These are phyloP conservation scores for Aspergillus ibericus DNA, from an alignment of 2,329 filamentous ascomycete species.

Conservation along the genomic window DNA sequence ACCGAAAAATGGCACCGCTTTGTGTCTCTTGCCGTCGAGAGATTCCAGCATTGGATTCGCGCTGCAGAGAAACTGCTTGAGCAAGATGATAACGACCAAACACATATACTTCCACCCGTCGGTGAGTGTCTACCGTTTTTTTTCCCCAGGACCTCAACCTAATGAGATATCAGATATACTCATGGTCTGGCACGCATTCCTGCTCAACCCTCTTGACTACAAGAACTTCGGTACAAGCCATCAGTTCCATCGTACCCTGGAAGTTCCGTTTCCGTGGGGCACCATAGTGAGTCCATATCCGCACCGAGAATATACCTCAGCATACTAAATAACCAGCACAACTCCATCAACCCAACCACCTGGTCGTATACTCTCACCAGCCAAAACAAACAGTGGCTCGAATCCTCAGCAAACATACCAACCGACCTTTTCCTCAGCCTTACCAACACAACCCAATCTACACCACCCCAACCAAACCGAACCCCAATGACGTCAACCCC, in stretches of 20 bases:
- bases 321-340: conserved; percentile 9
- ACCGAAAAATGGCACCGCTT: conserved; percentile 15
- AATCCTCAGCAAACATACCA: background rate
- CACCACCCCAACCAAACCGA: background rate
- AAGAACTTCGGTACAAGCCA: conserved; percentile 67
- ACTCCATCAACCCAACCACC: conserved; percentile 9
- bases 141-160: too few relatives aligned
- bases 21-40: conserved; percentile 9
- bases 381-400: conserved; percentile 1
- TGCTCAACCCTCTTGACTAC: conserved; percentile 70
- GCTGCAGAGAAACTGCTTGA: background rate
- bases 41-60: conserved; percentile 14
- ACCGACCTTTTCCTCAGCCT: conserved; percentile 9
- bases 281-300: conserved; percentile 38
- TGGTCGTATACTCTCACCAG: conserved; percentile 13
- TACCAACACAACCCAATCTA: background rate
- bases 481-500: background rate
- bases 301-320: too few relatives aligned
- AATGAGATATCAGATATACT: conserved; percentile 58
- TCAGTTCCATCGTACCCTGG: conserved; percentile 57
- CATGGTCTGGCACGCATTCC: conserved; percentile 77
- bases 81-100: background rate
- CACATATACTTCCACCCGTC: conserved; percentile 52
- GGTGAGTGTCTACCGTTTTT: conserved; percentile 43
- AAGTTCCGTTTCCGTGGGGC: conserved; percentile 64